phyloP scores from a whole-genome alignment of 805 yeast genomes.

The Pichia sporocuriosa region DNA sequence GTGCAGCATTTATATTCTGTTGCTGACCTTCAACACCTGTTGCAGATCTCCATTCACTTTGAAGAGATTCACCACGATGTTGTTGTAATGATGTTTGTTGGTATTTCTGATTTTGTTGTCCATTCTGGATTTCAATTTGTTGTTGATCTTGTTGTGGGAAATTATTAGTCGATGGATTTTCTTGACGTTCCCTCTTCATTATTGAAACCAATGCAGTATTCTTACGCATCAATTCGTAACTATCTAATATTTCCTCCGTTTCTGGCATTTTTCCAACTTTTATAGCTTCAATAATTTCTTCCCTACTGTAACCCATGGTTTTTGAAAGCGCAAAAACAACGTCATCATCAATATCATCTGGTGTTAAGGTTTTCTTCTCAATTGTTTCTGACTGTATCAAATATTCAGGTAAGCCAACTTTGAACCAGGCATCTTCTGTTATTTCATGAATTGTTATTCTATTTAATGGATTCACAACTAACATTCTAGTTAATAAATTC shows the following conservation, averaged over 20 bases:
- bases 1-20: conserved; percentile 33
- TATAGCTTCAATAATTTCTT: conserved; percentile 68
- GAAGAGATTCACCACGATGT: too few relatives aligned
- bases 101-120: conserved; percentile 1
- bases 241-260: conserved; percentile 78
- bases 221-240: conserved; percentile 76
- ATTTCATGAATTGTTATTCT: conserved; percentile 90
- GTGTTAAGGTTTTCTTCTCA: conserved; percentile 26
- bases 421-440: conserved; percentile 93
- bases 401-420: conserved; percentile 70
- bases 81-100: background rate
- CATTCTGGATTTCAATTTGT: too few relatives aligned
- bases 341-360: conserved; percentile 57
- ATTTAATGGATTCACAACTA: conserved; percentile 89
- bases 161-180: background rate
- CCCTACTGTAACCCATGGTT: conserved; percentile 85
- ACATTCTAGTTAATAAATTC: conserved; percentile 75
- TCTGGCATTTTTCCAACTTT: conserved; percentile 35
- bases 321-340: conserved; percentile 66
- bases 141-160: conserved; percentile 10
- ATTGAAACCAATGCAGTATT: conserved; percentile 66
- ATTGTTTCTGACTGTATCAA: conserved; percentile 51
- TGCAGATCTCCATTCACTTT: conserved; percentile 27
- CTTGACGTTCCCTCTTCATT: conserved; percentile 36
- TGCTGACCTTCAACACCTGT: conserved; percentile 24